Conservation (phyloP, 2,329 filamentous ascomycete species). For the Chrysoporthe austroafricana region DNA sequence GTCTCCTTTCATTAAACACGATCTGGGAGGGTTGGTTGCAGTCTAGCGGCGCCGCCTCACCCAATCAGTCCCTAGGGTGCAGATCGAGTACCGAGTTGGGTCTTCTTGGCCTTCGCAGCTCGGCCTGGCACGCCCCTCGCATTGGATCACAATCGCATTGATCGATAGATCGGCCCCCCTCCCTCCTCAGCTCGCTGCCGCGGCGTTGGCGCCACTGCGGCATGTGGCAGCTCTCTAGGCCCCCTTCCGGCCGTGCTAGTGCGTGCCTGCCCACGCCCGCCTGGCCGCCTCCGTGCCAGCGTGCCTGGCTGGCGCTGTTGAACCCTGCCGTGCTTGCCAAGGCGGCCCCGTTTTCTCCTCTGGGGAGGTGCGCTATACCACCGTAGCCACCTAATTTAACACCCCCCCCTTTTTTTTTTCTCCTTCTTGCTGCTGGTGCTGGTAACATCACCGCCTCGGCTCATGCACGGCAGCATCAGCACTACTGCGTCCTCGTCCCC, state of each 20-base stretch:
- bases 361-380: conserved; percentile 3
- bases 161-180: background rate
- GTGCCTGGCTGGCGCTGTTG: background rate
- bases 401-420: background rate
- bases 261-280: too few relatives aligned
- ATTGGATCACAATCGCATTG: conserved; percentile 2
- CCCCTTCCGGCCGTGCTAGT: too few relatives aligned
- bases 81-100: conserved; percentile 1
- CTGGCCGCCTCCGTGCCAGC: too few relatives aligned
- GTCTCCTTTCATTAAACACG: background rate
- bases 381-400: background rate
- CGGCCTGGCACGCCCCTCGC: background rate
- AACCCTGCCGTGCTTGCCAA: background rate
- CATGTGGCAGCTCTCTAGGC: background rate
- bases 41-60: background rate
- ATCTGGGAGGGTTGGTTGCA: background rate
- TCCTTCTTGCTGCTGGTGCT: background rate
- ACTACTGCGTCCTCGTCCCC: too few relatives aligned
- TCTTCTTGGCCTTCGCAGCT: background rate
- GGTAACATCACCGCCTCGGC: background rate
- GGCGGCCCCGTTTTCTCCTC: background rate
- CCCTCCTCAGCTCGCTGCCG: too few relatives aligned
- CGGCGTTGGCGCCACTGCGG: background rate
- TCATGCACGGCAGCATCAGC: background rate
- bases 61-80: background rate